A percentile compares a stretch with the other conserved stretches of the same genome.
Conservation (phyloP, 1,284 basidiomycete species). For the Ganoderma meredithae region DNA sequence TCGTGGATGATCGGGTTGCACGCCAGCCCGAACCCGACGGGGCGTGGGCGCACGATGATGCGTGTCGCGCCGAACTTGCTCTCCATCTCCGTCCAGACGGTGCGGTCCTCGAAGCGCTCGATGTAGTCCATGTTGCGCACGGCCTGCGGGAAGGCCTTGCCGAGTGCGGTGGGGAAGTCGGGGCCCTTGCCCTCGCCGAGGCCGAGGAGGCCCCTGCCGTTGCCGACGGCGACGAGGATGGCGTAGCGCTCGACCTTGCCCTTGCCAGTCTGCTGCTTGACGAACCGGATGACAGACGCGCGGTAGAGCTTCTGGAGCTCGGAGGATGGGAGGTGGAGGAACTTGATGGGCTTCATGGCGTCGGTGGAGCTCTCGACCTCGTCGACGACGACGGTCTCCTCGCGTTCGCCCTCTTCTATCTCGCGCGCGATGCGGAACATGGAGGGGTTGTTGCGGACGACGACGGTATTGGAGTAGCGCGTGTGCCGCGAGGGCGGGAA, state of each 20-base stretch:
- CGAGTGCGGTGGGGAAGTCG: conserved; percentile 64
- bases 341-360: conserved; percentile 34
- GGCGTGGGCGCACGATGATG: conserved; percentile 87
- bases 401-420: conserved; percentile 29
- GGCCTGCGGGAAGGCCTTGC: conserved; percentile 77
- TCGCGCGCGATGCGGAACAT: conserved; percentile 39
- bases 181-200: conserved; percentile 88
- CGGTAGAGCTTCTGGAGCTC: conserved; percentile 54
- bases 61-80: conserved; percentile 89
- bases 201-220: conserved; percentile 89
- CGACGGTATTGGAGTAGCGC: conserved; percentile 63
- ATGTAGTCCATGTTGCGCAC: conserved; percentile 91
- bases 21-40: conserved; percentile 92
- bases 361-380: conserved; percentile 30
- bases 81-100: conserved; percentile 89
- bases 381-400: conserved; percentile 28
- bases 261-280: conserved; percentile 87
- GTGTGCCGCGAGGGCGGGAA: conserved; percentile 58
- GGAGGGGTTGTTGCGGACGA: conserved; percentile 66
- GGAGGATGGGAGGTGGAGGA: conserved; percentile 36
- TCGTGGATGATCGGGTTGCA: conserved; percentile 91
- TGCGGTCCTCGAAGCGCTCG: conserved; percentile 88
- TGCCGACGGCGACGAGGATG: conserved; percentile 82
- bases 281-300: conserved; percentile 68
- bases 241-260: conserved; percentile 80